These are phyloP conservation scores for Orbilia oligospora DNA, from an alignment of 2,329 filamentous ascomycete species.

Conservation along the genomic window DNA sequence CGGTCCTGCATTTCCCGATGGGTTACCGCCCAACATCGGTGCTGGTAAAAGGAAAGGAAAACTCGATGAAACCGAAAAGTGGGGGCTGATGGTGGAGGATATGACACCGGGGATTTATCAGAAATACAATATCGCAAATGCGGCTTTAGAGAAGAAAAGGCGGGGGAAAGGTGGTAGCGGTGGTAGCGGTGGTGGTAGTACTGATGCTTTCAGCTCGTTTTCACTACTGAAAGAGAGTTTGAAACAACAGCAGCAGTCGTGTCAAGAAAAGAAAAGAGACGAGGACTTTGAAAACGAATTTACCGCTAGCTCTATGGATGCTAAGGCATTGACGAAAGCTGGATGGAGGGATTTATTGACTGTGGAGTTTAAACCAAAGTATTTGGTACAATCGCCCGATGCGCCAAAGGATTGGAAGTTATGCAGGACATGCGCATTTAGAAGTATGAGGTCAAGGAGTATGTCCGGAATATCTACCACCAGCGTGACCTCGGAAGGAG, in stretches of 20 bases:
- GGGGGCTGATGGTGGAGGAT: constrained; percentile 64
- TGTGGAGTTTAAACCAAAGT: constrained; percentile 64
- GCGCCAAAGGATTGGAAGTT: constrained; percentile 64
- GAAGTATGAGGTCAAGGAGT: constrained; percentile 61
- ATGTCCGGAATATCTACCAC: constrained; percentile 37
- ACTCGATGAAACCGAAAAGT: constrained; percentile 63
- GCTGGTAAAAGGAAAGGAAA: constrained; percentile 50
- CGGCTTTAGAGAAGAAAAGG: constrained; percentile 10
- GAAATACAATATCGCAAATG: constrained; percentile 42
- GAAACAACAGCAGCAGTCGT: constrained; percentile 5
- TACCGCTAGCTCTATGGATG: constrained; percentile 46
- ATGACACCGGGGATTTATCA: constrained; percentile 62
- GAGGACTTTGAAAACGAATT: neutral
- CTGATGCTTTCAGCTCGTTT: constrained; percentile 24
- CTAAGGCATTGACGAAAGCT: constrained; percentile 57
- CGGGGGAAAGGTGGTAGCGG: neutral
- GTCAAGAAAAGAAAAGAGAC: neutral
- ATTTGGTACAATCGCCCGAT: constrained; percentile 62
- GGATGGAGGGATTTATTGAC: constrained; percentile 64
- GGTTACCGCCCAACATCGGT: constrained; percentile 5
- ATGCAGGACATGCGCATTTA: constrained; percentile 64
- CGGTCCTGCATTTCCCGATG: constrained; percentile 22
- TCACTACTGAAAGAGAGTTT: constrained; percentile 44
- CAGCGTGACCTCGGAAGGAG: constrained; percentile 40
- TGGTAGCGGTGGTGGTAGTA: too few species aligned